Conservation (phyloP, 768 basidiomycete genomes). For the Steccherinum ochraceum region DNA sequence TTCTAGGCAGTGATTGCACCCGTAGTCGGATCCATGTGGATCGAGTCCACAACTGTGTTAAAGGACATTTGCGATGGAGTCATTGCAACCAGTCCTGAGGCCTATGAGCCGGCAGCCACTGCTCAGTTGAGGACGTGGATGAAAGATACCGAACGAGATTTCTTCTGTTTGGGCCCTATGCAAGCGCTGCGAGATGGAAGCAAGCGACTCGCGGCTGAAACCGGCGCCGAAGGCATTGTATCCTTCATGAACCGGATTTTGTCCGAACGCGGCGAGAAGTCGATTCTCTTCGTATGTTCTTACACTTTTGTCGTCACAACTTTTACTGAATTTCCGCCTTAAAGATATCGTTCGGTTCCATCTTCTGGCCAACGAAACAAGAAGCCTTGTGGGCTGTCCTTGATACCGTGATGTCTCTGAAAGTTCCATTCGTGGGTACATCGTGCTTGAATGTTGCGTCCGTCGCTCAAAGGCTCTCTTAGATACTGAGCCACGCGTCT, state of each 20-base stretch:
- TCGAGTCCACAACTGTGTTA: neutral
- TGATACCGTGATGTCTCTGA: constrained; percentile 14
- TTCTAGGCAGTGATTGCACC: neutral
- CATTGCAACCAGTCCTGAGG: constrained; percentile 5
- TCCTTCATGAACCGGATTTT: constrained; percentile 12
- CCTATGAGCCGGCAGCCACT: constrained; percentile 11
- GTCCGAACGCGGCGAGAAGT: constrained; percentile 10
- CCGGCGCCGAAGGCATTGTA: constrained; percentile 3
- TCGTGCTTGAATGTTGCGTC: too few species aligned
- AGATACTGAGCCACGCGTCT: constrained; percentile 19
- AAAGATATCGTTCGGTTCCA: constrained; percentile 20
- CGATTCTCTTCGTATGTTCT: constrained; percentile 17
- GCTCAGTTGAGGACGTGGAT: constrained; percentile 8
- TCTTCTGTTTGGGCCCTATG: constrained; percentile 14
- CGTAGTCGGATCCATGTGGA: neutral
- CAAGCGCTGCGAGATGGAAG: constrained; percentile 2
- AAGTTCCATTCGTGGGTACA: constrained; percentile 18
- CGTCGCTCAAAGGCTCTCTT: neutral
- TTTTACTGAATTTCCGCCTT: neutral
- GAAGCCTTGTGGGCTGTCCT: constrained; percentile 16
- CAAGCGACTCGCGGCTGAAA: constrained; percentile 4
- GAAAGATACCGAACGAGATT: constrained; percentile 2
- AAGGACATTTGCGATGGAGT: constrained; percentile 12
- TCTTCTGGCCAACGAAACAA: constrained; percentile 11
- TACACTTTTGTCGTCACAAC: neutral